phyloP scores from a whole-genome alignment of 768 basidiomycete genomes.

The Amanita rimosa region DNA sequence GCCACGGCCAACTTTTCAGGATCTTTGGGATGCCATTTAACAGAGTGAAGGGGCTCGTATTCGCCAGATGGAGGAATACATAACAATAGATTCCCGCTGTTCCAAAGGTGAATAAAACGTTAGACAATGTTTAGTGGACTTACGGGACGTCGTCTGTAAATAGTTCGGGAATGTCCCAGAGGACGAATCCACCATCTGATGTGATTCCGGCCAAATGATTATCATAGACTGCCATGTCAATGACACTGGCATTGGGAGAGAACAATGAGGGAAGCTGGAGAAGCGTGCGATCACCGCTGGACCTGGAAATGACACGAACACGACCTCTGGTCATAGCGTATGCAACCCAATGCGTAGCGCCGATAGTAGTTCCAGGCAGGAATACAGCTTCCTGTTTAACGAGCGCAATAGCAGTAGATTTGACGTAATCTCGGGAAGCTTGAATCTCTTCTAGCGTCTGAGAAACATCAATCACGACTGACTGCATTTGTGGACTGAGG shows the following conservation, averaged over 20 bases:
- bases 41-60: conserved; percentile 61
- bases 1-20: conserved; percentile 75
- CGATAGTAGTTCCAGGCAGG: conserved; percentile 79
- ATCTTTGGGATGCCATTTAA: conserved; percentile 86
- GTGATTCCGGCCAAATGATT: conserved; percentile 81
- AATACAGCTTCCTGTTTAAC: conserved; percentile 81
- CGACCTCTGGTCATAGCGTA: conserved; percentile 89
- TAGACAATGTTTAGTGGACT: conserved; percentile 19
- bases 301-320: conserved; percentile 80
- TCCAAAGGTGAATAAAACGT: neutral
- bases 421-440: conserved; percentile 64
- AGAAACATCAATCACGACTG: conserved; percentile 66
- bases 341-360: conserved; percentile 87
- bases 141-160: conserved; percentile 85
- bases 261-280: conserved; percentile 66
- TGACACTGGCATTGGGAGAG: conserved; percentile 49
- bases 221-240: conserved; percentile 78
- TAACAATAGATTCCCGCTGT: conserved; percentile 54
- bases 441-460: conserved; percentile 65
- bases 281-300: conserved; percentile 78
- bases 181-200: conserved; percentile 80
- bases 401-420: conserved; percentile 84
- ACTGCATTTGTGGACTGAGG: conserved; percentile 50
- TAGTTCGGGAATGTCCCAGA: conserved; percentile 76
- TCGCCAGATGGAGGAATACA: conserved; percentile 54